Conservation (phyloP, 108 stramenopile genomes). For the Nannochloropsis salina region DNA sequence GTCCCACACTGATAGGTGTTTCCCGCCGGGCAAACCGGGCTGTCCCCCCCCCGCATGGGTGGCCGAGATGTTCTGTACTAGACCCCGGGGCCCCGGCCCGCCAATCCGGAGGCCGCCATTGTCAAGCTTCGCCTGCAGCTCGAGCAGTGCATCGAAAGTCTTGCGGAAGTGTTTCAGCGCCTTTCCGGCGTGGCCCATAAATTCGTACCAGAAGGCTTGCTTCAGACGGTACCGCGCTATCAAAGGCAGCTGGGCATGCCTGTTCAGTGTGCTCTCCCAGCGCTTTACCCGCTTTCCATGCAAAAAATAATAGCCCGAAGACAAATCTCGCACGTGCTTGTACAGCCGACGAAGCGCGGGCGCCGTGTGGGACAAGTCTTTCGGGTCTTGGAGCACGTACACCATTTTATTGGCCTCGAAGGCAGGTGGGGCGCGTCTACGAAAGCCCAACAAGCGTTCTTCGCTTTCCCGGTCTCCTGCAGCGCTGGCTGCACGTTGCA, state of each 20-base stretch:
- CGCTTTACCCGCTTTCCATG: constrained; percentile 19
- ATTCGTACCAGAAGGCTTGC: constrained; percentile 15
- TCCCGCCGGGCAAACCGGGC: not conserved
- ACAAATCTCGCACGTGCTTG: not conserved
- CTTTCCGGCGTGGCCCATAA: constrained; percentile 17
- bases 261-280: constrained; percentile 1
- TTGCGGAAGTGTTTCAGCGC: not conserved
- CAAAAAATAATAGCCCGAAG: not conserved
- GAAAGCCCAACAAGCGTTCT: not conserved
- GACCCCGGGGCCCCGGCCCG: not conserved
- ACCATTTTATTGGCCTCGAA: constrained; percentile 1
- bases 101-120: not conserved
- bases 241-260: not conserved
- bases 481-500: not conserved
- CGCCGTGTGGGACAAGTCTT: not conserved
- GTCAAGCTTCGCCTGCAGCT: not conserved
- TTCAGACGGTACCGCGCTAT: constrained; percentile 10
- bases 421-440: not conserved
- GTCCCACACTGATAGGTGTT: no score
- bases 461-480: not conserved
- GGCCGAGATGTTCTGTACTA: not conserved
- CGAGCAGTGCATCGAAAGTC: not conserved
- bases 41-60: not conserved
- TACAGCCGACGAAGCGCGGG: not conserved
- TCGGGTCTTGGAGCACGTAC: not conserved